Evolutionary conservation across 2,329 filamentous ascomycete genomes (phyloP).

Genomic region (Alternaria atra): DNA sequence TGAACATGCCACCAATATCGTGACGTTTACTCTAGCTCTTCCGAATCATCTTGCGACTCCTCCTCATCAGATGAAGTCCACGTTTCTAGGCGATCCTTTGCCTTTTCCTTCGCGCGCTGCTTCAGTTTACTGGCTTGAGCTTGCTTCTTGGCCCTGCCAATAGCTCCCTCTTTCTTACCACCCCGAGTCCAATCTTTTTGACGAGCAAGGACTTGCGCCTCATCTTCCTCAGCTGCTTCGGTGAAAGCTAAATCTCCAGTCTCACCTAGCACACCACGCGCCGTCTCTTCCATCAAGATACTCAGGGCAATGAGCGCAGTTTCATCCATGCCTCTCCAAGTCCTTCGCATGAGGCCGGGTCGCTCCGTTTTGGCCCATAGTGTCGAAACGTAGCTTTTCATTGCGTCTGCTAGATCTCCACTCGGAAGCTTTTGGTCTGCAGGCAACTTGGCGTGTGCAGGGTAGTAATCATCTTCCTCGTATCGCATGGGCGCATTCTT

Average conservation of each 20-base stretch:
- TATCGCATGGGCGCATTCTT: slow-evolving; percentile 72
- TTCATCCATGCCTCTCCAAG: slow-evolving; percentile 75
- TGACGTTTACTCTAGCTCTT: neutral
- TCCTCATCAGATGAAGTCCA: neutral
- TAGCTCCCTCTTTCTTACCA: neutral
- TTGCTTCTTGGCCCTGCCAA: neutral
- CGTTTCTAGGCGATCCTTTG: neutral
- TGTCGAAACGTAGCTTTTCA: slow-evolving; percentile 73
- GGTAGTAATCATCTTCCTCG: slow-evolving; percentile 76
- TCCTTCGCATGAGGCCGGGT: slow-evolving; percentile 30
- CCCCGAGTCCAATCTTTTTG: neutral
- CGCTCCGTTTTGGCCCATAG: slow-evolving; percentile 63
- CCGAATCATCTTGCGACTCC: neutral
- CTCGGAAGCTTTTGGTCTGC: slow-evolving; percentile 66
- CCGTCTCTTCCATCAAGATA: slow-evolving; percentile 76
- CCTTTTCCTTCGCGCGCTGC: neutral
- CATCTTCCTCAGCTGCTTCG: slow-evolving; percentile 57
- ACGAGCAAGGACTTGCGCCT: slow-evolving; percentile 3
- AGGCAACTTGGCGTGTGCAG: slow-evolving; percentile 67
- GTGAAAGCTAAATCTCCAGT: slow-evolving; percentile 77
- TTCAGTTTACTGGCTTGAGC: neutral
- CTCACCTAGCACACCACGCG: slow-evolving; percentile 67
- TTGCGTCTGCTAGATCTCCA: slow-evolving; percentile 72
- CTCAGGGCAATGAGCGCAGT: slow-evolving; percentile 79
- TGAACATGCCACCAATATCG: neutral